phyloP scores from a whole-genome alignment of 257 asterid genomes.

The Osmanthus fragrans region DNA sequence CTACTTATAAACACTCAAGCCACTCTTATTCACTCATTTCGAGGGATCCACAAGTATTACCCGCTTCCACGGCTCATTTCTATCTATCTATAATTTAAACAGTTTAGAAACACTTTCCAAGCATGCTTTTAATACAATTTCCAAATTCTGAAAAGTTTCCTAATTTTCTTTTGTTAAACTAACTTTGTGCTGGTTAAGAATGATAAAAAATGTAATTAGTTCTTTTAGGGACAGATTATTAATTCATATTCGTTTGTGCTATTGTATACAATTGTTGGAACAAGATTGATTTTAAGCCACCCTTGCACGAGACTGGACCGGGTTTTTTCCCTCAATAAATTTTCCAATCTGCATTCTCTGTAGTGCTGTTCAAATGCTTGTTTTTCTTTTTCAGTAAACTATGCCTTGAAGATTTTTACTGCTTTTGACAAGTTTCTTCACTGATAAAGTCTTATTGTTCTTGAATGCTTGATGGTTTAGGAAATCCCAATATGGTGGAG shows the following conservation, averaged over 20 bases:
- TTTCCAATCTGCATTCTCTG: too few species aligned
- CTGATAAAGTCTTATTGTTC: not conserved
- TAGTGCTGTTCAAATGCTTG: not conserved
- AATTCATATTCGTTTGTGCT: not conserved
- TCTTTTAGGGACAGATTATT: not conserved
- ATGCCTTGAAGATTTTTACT: not conserved
- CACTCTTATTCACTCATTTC: too few species aligned
- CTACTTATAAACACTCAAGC: too few species aligned
- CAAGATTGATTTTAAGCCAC: not conserved
- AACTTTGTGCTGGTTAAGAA: not conserved
- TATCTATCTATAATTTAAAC: too few species aligned
- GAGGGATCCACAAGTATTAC: too few species aligned
- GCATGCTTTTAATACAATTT: too few species aligned
- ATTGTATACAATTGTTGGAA: not conserved
- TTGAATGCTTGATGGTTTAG: constrained; percentile 30
- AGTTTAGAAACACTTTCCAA: too few species aligned
- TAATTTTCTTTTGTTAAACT: not conserved
- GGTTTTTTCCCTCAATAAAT: not conserved
- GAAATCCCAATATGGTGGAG: constrained; percentile 93
- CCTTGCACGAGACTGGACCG: not conserved
- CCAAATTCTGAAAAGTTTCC: too few species aligned
- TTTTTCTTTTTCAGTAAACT: not conserved
- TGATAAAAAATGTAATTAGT: not conserved
- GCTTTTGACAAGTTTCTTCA: not conserved
- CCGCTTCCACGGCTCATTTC: too few species aligned